Evolutionary conservation across 352 stramenopile species (phyloP), one percentile per base, ranked within the genome.

Genomic region (Thalassiosira livingstoniorum): DNA sequence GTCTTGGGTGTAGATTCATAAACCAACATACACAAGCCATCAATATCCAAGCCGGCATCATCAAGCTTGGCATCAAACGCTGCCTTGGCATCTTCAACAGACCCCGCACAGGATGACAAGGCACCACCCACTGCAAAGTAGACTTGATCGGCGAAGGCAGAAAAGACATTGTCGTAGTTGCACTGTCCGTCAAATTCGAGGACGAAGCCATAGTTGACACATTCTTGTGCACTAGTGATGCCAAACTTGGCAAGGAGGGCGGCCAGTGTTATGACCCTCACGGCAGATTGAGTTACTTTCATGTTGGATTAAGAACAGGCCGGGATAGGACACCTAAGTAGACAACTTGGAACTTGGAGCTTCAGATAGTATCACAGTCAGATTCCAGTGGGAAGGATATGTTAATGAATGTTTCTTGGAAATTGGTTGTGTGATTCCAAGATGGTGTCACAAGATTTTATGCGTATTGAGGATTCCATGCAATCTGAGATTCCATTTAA

Each of bases 131-230:
- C 45, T n/a, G 39, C 72, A 37, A 64, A 23, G 35, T 65, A 82
- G 43, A 86, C 65, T 35, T 87, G 76, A 63, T 60, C 47, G 13
- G 73, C 70, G 75, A 82, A 87, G 1, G 53, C 75, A 2, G 69
- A 66, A 23, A 87, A 53, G 27, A 87, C 57, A 27, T 42, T 80
- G 3, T 23, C 60, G 37, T 79, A 83, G 63, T 47, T 73, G 69
- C 80, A 87, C 0, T 23, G 45, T 4, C 80, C 80, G 4, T 37
- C 54, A 32, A 85, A 34, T 4, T 73, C 69, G 15, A 87, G 45
- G 13, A 15, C 37, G 57, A 73, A 83, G 25, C n/a, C 37, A 18
- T 66, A 53, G 39, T 15, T 45, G 64, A 75, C 27, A 54, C 62
- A 80, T 58, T 74, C 43, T 80, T 73, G 15, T 21, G 42, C 60